Evolutionary conservation across 345 rosid genomes (phyloP).

Genomic region (Anacardium occidentale): DNA sequence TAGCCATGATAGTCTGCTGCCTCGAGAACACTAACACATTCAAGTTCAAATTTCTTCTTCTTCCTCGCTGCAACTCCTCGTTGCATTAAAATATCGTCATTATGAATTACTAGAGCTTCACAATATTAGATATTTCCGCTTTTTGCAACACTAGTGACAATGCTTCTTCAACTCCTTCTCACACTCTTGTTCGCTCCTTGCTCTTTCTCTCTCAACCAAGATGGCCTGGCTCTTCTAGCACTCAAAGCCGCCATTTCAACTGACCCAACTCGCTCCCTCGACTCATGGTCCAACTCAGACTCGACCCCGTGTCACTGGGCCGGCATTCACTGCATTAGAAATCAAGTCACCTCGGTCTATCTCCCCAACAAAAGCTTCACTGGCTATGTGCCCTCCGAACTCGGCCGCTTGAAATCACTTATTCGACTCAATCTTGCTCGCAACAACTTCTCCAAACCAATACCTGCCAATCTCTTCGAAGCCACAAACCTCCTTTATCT

Average conservation of each 20-base stretch:
- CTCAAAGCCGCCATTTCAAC: constrained; percentile 65
- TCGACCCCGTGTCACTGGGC: constrained; percentile 78
- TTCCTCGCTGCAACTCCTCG: constrained; percentile 56
- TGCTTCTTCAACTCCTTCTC: constrained; percentile 18
- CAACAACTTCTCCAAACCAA: constrained; percentile 63
- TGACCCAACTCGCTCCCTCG: constrained; percentile 62
- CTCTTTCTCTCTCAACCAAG: constrained; percentile 49
- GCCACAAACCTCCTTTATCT: constrained; percentile 50
- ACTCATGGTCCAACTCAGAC: constrained; percentile 76
- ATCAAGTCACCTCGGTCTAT: constrained; percentile 59
- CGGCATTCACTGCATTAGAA: constrained; percentile 57
- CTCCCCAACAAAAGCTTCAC: constrained; percentile 53
- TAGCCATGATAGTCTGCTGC: not conserved
- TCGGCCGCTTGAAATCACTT: constrained; percentile 72
- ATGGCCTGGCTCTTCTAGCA: constrained; percentile 87
- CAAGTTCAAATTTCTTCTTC: constrained; percentile 14
- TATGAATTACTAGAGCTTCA: not conserved
- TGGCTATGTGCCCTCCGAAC: constrained; percentile 88
- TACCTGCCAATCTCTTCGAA: constrained; percentile 63
- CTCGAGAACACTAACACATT: constrained; percentile 15
- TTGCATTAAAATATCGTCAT: constrained; percentile 34
- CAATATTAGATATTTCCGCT: not conserved
- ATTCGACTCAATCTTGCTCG: constrained; percentile 48
- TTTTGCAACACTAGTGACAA: not conserved
- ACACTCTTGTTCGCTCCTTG: constrained; percentile 25